Base-by-base conservation (phyloP, 257 asterid species). In the Catharanthus roseus region DNA sequence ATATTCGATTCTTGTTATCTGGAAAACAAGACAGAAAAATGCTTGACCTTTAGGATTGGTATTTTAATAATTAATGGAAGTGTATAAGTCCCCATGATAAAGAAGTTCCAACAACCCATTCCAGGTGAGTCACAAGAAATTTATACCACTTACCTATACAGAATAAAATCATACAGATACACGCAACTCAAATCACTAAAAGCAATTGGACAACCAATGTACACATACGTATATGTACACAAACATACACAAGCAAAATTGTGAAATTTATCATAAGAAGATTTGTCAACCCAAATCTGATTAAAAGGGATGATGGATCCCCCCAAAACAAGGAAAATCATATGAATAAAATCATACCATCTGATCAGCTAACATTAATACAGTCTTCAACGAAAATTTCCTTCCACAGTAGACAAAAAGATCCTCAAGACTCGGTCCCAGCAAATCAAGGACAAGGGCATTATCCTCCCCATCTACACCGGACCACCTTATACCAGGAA, bases 361-460 rank as follows among this genome's bases (percentile, higher is more conserved):
- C 78, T 89, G 97, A 82, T 91, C 97, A 29, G 97, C 97, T 42
- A 91, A 84, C 97, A 91, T 87, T 73, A 91, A 80, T 50, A 89
- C 95, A 60, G 97, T 91, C 82, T 91, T 91, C 79, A 86, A 77
- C 38, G 95, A 71, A 65, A 89, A 80, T 77, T 89, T 87, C 84
- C 95, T 81, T 78, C 87, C 88, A 75, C 97, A 89, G 81, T 89
- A 85, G 79, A 89, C 88, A 79, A 90, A 87, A 65, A 89, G 91
- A 83, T 91, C 97, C 81, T 89, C 97, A 55, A 91, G 84, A 76
- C 97, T 89, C 57, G 96, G 96, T 67, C 97, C 97, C 55, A 91
- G 85, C 72, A 91, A 88, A 77, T 91, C 97, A 74, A 91, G 85
- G 71, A 86, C 91, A 85, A 91, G 91, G 75, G 79, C 82, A 70